Evolutionary conservation across 345 rosid species (phyloP).

Genomic region (Pseudoturritis turrita): DNA sequence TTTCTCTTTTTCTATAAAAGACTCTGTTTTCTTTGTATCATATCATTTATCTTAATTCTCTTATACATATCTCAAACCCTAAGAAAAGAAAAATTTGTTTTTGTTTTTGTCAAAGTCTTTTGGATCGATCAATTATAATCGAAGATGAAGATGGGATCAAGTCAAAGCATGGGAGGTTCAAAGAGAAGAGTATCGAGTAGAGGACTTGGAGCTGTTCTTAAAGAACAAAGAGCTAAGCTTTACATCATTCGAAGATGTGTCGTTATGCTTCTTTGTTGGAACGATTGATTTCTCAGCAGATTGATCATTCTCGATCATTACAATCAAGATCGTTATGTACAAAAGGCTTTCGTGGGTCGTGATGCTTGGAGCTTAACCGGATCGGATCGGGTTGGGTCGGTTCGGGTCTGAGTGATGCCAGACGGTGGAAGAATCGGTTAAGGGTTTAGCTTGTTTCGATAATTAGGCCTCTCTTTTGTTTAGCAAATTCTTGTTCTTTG

Average conservation of each 20-base stretch:
- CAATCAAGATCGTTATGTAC: constrained; percentile 14
- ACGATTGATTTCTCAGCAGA: constrained; percentile 38
- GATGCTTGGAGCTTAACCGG: constrained; percentile 17
- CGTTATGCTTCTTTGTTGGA: constrained; percentile 85
- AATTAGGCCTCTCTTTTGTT: constrained; percentile 1
- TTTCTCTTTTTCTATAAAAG: constrained; percentile 23
- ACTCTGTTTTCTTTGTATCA: background rate
- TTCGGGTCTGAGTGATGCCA: background rate
- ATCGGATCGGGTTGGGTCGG: background rate
- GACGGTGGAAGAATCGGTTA: background rate
- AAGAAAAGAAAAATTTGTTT: background rate
- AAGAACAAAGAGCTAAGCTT: constrained; percentile 83
- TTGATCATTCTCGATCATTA: background rate
- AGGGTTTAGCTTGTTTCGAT: background rate
- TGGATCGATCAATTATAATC: background rate
- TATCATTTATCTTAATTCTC: constrained; percentile 13
- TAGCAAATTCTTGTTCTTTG: constrained; percentile 13
- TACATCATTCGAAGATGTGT: constrained; percentile 93
- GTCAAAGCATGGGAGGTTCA: constrained; percentile 47
- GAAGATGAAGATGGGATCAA: constrained; percentile 58
- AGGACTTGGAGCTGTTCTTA: constrained; percentile 65
- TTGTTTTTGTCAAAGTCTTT: background rate
- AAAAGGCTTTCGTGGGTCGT: constrained; percentile 8
- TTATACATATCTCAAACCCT: constrained; percentile 15
- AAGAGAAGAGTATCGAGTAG: constrained; percentile 73